phyloP scores from a whole-genome alignment of 768 basidiomycete genomes.

The Rhizopogon vulgaris region DNA sequence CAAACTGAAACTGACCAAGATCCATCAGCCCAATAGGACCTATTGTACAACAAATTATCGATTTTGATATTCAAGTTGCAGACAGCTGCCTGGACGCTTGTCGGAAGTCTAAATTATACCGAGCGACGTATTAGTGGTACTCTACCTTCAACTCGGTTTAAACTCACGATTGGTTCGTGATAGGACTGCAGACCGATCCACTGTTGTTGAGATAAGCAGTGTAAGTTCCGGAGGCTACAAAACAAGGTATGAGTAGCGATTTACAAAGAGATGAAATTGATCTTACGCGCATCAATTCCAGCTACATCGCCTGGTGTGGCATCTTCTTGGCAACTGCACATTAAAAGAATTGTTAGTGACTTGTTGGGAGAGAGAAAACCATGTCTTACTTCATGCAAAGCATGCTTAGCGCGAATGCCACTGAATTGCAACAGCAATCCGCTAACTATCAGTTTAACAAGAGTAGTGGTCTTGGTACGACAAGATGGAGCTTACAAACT shows the following conservation, averaged over 20 bases:
- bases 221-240: slow-evolving; percentile 14
- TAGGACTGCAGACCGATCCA: neutral
- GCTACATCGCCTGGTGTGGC: neutral
- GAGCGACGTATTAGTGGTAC: neutral
- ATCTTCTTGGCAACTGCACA: slow-evolving; percentile 14
- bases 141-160: neutral
- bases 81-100: slow-evolving; percentile 14
- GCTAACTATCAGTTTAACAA: neutral
- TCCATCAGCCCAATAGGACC: slow-evolving; percentile 11
- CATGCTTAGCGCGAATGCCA: slow-evolving; percentile 18
- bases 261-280: neutral
- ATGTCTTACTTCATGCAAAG: slow-evolving; percentile 16
- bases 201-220: slow-evolving; percentile 7
- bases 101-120: slow-evolving; percentile 6
- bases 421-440: slow-evolving; percentile 18
- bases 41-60: slow-evolving; percentile 3
- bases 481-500: neutral
- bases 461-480: neutral
- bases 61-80: slow-evolving; percentile 18
- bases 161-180: slow-evolving; percentile 4
- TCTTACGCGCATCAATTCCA: slow-evolving; percentile 2
- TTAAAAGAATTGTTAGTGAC: neutral
- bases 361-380: neutral
- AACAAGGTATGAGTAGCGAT: neutral
- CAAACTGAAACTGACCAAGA: slow-evolving; percentile 9